Conservation (phyloP, 345 rosid species). For the Boechera retrofracta region DNA sequence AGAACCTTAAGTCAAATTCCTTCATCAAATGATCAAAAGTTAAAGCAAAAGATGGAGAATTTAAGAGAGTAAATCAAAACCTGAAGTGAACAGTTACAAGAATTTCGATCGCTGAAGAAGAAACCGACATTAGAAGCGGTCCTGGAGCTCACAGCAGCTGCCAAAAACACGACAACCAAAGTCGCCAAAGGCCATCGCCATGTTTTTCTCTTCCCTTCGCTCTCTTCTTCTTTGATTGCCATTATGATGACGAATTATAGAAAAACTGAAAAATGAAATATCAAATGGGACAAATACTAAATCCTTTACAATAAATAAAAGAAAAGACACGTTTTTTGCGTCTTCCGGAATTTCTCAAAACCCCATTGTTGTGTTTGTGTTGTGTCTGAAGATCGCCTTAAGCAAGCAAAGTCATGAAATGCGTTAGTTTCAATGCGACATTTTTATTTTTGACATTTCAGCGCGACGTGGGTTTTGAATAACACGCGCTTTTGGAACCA, state of each 20-base stretch:
- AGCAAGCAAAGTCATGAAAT: conserved; percentile 24
- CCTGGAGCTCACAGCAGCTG: conserved; percentile 57
- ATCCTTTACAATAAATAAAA: background rate
- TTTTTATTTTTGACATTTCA: conserved; percentile 38
- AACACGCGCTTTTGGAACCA: conserved; percentile 27
- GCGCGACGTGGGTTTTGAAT: conserved; percentile 18
- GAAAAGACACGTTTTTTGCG: conserved; percentile 22
- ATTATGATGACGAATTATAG: conserved; percentile 31
- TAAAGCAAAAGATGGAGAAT: conserved; percentile 19
- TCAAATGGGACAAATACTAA: background rate
- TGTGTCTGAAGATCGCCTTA: conserved; percentile 28
- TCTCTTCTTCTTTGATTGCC: conserved; percentile 46
- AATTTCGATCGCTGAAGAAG: conserved; percentile 48
- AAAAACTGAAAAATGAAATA: background rate
- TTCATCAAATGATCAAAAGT: background rate
- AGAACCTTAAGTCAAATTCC: conserved; percentile 11
- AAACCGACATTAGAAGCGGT: conserved; percentile 46
- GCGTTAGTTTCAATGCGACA: conserved; percentile 33
- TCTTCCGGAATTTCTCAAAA: conserved; percentile 8
- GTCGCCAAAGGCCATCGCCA: conserved; percentile 60
- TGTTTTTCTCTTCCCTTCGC: conserved; percentile 38
- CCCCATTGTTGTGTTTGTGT: conserved; percentile 27
- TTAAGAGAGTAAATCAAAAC: conserved; percentile 19
- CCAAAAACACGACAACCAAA: conserved; percentile 52
- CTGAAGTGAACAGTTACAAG: conserved; percentile 69